These are phyloP conservation scores for Hansenula sp. DNA, from an alignment of 1,139 yeast genomes.

Conservation along the genomic window DNA sequence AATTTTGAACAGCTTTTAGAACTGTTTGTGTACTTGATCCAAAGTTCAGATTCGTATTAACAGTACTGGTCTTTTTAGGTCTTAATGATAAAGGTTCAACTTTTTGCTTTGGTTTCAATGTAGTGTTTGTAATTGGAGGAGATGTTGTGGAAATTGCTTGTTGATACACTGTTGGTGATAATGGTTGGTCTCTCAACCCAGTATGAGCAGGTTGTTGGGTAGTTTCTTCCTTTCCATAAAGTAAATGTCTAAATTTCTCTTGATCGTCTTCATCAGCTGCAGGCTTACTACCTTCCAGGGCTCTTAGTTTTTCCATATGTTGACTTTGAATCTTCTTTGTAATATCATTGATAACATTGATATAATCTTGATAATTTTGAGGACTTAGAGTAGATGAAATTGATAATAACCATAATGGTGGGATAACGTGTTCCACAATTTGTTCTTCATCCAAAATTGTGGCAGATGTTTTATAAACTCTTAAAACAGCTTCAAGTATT, in stretches of 20 bases:
- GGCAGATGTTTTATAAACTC: constrained; percentile 45
- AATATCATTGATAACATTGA: constrained; percentile 32
- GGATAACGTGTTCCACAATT: constrained; percentile 43
- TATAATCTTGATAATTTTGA: constrained; percentile 35
- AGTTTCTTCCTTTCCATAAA: constrained; percentile 16
- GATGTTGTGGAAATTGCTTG: constrained; percentile 18
- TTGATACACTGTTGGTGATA: constrained; percentile 18
- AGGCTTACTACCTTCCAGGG: constrained; percentile 14
- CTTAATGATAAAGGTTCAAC: constrained; percentile 16
- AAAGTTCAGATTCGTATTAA: constrained; percentile 5
- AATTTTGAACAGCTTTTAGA: constrained; percentile 9
- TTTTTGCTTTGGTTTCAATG: constrained; percentile 10
- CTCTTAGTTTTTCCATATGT: constrained; percentile 26
- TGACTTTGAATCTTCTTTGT: constrained; percentile 33
- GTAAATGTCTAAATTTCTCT: constrained; percentile 16
- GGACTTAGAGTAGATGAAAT: constrained; percentile 41
- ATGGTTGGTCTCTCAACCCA: constrained; percentile 18
- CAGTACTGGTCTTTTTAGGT: constrained; percentile 5
- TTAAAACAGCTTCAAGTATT: constrained; percentile 53
- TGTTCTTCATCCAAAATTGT: constrained; percentile 37
- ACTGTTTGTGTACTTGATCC: constrained; percentile 7
- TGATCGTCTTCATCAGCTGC: constrained; percentile 16
- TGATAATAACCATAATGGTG: constrained; percentile 44
- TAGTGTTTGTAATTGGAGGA: constrained; percentile 24
- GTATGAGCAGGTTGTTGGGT: constrained; percentile 17